Evolutionary conservation across 1,284 basidiomycete genomes (phyloP).

Genomic region (Leccinum angustisporum): DNA sequence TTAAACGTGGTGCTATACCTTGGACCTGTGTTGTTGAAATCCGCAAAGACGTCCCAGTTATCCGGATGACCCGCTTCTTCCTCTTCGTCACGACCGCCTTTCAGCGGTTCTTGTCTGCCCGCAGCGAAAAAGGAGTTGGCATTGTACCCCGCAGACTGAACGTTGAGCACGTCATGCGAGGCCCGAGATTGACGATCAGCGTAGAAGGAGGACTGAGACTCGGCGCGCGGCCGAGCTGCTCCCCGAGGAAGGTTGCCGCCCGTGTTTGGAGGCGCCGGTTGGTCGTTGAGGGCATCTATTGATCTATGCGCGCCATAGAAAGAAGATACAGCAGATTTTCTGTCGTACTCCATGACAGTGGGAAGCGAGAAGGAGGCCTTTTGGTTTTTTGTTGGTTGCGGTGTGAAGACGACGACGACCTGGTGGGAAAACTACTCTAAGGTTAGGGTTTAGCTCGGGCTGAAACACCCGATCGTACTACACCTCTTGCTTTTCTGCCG

Average conservation of each 20-base stretch:
- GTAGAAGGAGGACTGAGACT: constrained; percentile 69
- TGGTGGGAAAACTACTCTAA: constrained; percentile 21
- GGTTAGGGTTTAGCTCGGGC: constrained; percentile 31
- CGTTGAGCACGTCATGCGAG: constrained; percentile 47
- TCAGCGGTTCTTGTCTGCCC: constrained; percentile 70
- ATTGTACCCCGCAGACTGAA: constrained; percentile 64
- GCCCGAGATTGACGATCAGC: constrained; percentile 39
- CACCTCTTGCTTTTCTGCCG: too few relatives aligned
- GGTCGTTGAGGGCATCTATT: constrained; percentile 56
- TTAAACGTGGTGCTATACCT: constrained; percentile 68
- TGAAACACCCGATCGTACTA: constrained; percentile 4
- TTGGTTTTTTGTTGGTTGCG: background rate
- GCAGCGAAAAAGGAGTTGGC: constrained; percentile 59
- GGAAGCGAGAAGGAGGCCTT: background rate
- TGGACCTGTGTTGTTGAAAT: constrained; percentile 88
- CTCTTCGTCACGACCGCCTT: constrained; percentile 67
- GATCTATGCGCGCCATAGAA: constrained; percentile 71
- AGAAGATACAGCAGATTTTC: constrained; percentile 73
- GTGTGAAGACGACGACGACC: background rate
- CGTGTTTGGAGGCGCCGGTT: constrained; percentile 24
- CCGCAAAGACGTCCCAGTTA: constrained; percentile 83
- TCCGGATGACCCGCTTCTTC: constrained; percentile 42
- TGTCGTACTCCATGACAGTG: constrained; percentile 51
- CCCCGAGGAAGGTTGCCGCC: constrained; percentile 23
- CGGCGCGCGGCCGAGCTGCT: constrained; percentile 46